Conservation (phyloP, 176 grass and related monocot species). For the Carex pumila region DNA sequence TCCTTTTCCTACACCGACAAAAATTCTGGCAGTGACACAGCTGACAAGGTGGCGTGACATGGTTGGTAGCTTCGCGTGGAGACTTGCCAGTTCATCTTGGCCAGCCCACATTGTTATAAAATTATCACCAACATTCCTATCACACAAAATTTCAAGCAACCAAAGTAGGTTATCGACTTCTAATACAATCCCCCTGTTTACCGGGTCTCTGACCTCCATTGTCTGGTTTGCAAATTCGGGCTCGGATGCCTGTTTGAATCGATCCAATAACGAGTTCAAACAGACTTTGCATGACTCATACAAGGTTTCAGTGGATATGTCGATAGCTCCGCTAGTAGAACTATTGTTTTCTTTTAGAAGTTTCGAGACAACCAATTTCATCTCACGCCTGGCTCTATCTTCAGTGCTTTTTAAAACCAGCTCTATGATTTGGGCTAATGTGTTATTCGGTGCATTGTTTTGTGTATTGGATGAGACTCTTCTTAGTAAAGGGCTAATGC, state of each 20-base stretch:
- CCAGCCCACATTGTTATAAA: conserved; percentile 46
- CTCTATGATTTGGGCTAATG: conserved; percentile 52
- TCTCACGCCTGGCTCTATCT: conserved; percentile 57
- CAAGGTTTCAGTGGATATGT: conserved; percentile 43
- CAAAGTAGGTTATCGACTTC: conserved; percentile 72
- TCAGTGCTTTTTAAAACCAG: conserved; percentile 70
- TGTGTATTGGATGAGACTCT: conserved; percentile 48
- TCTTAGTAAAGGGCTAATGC: conserved; percentile 49
- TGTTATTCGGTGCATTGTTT: conserved; percentile 38
- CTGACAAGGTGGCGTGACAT: conserved; percentile 68
- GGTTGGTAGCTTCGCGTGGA: conserved; percentile 55
- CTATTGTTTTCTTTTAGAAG: conserved; percentile 70
- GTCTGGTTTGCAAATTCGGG: conserved; percentile 27
- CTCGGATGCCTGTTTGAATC: conserved; percentile 41
- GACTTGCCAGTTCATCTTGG: conserved; percentile 48
- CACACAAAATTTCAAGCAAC: conserved; percentile 65
- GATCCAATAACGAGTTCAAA: conserved; percentile 44
- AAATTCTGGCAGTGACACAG: conserved; percentile 56
- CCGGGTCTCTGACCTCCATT: conserved; percentile 36
- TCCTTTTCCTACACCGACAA: conserved; percentile 53
- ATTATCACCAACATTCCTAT: conserved; percentile 44
- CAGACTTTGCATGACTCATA: conserved; percentile 46
- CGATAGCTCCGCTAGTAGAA: conserved; percentile 29
- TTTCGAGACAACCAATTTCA: conserved; percentile 73
- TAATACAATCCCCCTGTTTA: conserved; percentile 41